A percentile compares a stretch with the other conserved stretches of the same genome.
Evolutionary conservation across 164 flowering plant genomes (phyloP).

Genomic region (Stephania cephalantha): DNA sequence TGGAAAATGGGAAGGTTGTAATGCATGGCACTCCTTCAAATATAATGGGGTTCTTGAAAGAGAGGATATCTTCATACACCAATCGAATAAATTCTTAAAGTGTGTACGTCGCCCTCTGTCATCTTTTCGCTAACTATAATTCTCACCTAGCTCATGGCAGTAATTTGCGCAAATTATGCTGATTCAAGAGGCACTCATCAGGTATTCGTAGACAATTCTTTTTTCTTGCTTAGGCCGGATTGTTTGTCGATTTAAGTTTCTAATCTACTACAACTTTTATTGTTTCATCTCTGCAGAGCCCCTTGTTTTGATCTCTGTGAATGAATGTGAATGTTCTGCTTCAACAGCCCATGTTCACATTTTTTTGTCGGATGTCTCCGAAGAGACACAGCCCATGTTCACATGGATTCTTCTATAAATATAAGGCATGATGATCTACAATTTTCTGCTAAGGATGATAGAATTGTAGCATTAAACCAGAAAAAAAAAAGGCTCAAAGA

Average conservation of each 20-base stretch:
- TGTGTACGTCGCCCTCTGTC: not conserved
- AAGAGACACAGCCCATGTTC: no score
- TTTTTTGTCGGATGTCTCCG: no score
- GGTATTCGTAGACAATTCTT: not conserved
- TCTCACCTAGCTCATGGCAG: not conserved
- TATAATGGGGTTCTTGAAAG: conserved; percentile 36
- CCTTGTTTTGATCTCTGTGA: not conserved
- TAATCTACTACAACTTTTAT: not conserved
- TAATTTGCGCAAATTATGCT: not conserved
- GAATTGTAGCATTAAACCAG: no score
- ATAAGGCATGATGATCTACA: no score
- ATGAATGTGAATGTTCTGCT: not conserved
- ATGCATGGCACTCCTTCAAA: conserved; percentile 47
- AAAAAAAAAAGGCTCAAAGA: no score
- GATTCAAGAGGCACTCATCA: not conserved
- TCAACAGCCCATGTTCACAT: no score
- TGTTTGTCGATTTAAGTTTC: not conserved
- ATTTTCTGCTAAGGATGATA: no score
- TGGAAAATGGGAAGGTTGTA: conserved; percentile 75
- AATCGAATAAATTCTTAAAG: conserved; percentile 29
- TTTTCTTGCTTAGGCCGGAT: not conserved
- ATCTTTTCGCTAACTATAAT: not conserved
- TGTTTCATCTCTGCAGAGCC: not conserved
- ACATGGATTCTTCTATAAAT: no score
- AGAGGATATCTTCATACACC: conserved; percentile 46